Base-by-base conservation (phyloP, 2,329 filamentous ascomycete species). In the Neofusicoccum sp. region DNA sequence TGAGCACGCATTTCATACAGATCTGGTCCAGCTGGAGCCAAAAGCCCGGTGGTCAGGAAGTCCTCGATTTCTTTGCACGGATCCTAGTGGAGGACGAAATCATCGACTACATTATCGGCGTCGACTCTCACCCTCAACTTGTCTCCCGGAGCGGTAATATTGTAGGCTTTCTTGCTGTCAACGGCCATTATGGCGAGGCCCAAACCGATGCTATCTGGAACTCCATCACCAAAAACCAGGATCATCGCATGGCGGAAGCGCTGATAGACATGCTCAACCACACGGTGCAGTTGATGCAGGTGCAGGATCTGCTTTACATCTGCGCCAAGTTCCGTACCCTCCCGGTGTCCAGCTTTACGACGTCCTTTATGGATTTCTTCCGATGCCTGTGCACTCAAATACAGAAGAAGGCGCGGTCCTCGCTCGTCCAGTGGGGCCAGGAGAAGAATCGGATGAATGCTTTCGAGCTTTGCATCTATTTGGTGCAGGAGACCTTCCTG, bases 51-150 rank as follows among this genome's bases (percentile, higher is more conserved):
- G 40, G 63, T 3, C 49, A 57, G 3, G 34, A 56, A 7, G 79
- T 90, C 51, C 78, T 93, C 64, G 80, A 83, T 11, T 88, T 89
- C 66, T 78, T 96, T 58, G 86, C 90, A 4, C 79, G 84, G 26
- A 88, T 90, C 65, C 79, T 98, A 34, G 80, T 88, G 14, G 77
- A 82, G 6, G 88, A 89, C 40, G 86, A 87, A 58, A 79, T 98
- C 28, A 84, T 96, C 26, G 86, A 92, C 62, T 98, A 97, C 73
- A 86, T 99, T 47, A 84, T 97, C 56, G 91, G 93, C 1, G 87
- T 93, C 12, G 92, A 92, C 60, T 97, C 93, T 33, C 95, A 98
- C 69, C 91, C 93, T 1, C 92, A 96, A 70, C 86, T 98, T 58
- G 95, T 96, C 20, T 82, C 84, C 36, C 86, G 92, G 66, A 90